Evolutionary conservation across 768 basidiomycete species (phyloP).

Genomic region (Zangia roseola): DNA sequence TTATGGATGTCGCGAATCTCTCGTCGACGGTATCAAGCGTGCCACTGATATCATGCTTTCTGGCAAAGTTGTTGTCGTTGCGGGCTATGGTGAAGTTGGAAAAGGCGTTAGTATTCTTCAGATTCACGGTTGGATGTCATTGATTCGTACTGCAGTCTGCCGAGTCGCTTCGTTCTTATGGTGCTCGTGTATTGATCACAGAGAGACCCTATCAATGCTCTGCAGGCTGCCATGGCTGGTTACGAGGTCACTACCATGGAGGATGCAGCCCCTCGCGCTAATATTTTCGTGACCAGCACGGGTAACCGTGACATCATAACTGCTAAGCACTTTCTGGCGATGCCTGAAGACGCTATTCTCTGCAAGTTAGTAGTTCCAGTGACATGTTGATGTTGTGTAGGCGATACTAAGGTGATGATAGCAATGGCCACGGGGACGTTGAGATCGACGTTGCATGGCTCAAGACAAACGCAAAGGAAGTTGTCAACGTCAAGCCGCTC

Average conservation of each 20-base stretch:
- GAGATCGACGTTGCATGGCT: slow-evolving; percentile 99
- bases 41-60: slow-evolving; percentile 99
- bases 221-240: slow-evolving; percentile 99
- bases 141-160: slow-evolving; percentile 65
- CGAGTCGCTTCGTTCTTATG: slow-evolving; percentile 95
- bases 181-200: slow-evolving; percentile 92
- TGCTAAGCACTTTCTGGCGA: slow-evolving; percentile 83
- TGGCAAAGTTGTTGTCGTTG: slow-evolving; percentile 98
- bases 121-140: background rate
- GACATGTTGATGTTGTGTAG: background rate
- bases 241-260: slow-evolving; percentile 99
- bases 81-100: slow-evolving; percentile 98
- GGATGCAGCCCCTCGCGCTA: slow-evolving; percentile 83
- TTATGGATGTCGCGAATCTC: slow-evolving; percentile 99
- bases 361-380: slow-evolving; percentile 80
- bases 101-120: slow-evolving; percentile 77
- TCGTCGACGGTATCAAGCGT: slow-evolving; percentile 99
- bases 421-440: slow-evolving; percentile 84
- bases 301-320: slow-evolving; percentile 99
- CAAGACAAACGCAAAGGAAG: slow-evolving; percentile 84
- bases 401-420: slow-evolving; percentile 28
- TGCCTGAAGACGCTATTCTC: slow-evolving; percentile 99
- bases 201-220: slow-evolving; percentile 99
- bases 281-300: slow-evolving; percentile 97
- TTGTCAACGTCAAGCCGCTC: slow-evolving; percentile 95